A percentile compares a stretch with the other conserved stretches of the same genome.
Conservation (phyloP, 2,329 filamentous ascomycete genomes). For the Cladophialophora immunda region DNA sequence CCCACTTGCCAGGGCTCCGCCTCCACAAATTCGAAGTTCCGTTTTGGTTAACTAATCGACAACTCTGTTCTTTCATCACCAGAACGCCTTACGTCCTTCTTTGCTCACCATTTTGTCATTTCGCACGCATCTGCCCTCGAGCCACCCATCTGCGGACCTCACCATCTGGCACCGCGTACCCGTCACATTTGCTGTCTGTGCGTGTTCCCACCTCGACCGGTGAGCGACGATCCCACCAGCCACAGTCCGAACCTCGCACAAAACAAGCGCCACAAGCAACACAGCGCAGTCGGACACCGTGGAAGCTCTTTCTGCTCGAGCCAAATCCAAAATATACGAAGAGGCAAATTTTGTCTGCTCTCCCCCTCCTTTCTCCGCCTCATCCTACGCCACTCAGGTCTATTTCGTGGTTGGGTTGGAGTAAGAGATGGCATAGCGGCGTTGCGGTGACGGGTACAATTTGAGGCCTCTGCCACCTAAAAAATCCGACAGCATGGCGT, state of each 20-base stretch:
- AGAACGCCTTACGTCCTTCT: not conserved
- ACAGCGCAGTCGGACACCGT: slow-evolving; percentile 5
- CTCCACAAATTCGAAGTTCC: slow-evolving; percentile 6
- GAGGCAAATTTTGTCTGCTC: not conserved
- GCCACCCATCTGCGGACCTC: not conserved
- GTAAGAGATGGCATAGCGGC: slow-evolving; percentile 31
- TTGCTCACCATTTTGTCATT: slow-evolving; percentile 5
- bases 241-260: not conserved
- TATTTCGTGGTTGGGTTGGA: not conserved
- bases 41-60: slow-evolving; percentile 4
- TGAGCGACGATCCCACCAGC: slow-evolving; percentile 10
- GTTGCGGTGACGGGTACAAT: slow-evolving; percentile 5
- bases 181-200: not conserved
- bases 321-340: not conserved
- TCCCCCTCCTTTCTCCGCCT: not conserved
- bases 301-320: slow-evolving; percentile 8
- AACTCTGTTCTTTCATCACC: slow-evolving; percentile 21
- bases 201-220: not conserved
- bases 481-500: slow-evolving; percentile 32
- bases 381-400: not conserved
- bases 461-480: not conserved
- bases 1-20: slow-evolving; percentile 1
- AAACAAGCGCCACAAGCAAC: slow-evolving; percentile 5
- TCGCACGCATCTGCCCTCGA: not conserved
- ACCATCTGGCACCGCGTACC: not conserved